These are phyloP conservation scores for grape (Vitis vinifera) DNA, from an alignment of 164 flowering plant species.

Conservation along the genomic window ASM3070453v1 NC_081807.1:5359001-5359500, in stretches of 20 bases:
- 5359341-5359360: no score
- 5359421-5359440: not conserved
- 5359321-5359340: no score
- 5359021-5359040: slow-evolving; percentile 98
- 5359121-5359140: not conserved
- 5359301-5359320: not conserved
- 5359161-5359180: not conserved
- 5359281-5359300: slow-evolving; percentile 21
- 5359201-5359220: slow-evolving; percentile 96
- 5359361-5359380: not conserved
- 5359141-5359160: not conserved
- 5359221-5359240: slow-evolving; percentile 76
- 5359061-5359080: slow-evolving; percentile 67
- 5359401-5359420: not conserved
- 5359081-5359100: slow-evolving; percentile 56
- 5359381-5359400: not conserved
- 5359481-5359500: not conserved
- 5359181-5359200: slow-evolving; percentile 12
- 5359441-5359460: not conserved
- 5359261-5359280: slow-evolving; percentile 98
- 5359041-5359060: slow-evolving; percentile 87
- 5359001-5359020: slow-evolving; percentile 99
- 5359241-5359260: slow-evolving; percentile 97
- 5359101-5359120: slow-evolving; percentile 2
- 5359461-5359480: not conserved